Evolutionary conservation across 169 alveolate genomes (phyloP), one percentile per base, ranked within the genome.

Genomic region (Plasmodium gaboni): DNA sequence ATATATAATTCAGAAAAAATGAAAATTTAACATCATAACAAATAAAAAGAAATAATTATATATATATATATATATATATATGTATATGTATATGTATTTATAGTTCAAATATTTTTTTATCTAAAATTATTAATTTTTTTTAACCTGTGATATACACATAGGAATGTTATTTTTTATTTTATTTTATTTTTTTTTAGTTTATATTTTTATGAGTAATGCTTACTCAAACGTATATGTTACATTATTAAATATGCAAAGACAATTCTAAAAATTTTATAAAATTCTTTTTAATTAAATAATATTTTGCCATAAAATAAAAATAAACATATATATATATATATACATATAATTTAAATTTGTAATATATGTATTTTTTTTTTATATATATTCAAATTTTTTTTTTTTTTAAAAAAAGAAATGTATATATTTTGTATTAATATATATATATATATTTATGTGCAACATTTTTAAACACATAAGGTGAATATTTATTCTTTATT

Each of bases 181-280:
- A n/a, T n/a, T 38, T 32, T 32, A 4, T 0, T 28, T 28, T 38
- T 38, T 38, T 38, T 6, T 38, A 5, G 46, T 38, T 38, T 38
- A 38, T 38, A 38, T 38, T 38, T 38, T 38, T 38, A 38, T 38
- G 9, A 38, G 9, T 38, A 38, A 38, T 38, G 9, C 7, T 38
- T 38, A 5, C 7, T 38, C 46, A 38, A 38, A 38, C 10, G 10
- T 38, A 5, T 38, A 38, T 38, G 46, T 38, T 38, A 38, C 46
- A 38, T 38, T 38, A 38, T 38, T 38, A 38, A 38, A 38, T 38
- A 38, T 38, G 46, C 46, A 38, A 5, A 38, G 1, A 38, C 46
- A 38, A 38, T 38, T 5, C 46, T 38, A 38, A 57, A 83, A 13
- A 57, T 68, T 28, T 12, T 68, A 12, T 83, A 68, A 22, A 44